Evolutionary conservation across 768 basidiomycete genomes (phyloP), one percentile per base, ranked within the genome.

Genomic region (Lepiota brunneoincarnata): DNA sequence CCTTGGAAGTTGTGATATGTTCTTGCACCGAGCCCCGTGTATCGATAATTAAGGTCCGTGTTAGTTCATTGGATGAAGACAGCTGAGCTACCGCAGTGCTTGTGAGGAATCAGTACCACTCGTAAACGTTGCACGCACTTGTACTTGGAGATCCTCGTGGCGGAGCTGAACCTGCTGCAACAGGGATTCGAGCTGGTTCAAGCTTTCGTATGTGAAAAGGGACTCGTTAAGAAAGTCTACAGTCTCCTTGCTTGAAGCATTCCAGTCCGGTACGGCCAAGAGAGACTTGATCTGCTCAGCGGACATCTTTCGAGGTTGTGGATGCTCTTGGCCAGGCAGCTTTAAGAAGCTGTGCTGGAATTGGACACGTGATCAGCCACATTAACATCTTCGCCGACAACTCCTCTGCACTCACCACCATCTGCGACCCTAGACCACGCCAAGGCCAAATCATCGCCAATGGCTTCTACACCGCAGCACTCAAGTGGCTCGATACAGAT

Each of bases 1-100:
- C 83, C 63, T 90, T 86, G 0, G 89, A 89, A 7, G 82, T 77
- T 48, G 77, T 73, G 34, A 90, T 71, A 31, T 86, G 75, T 20
- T 69, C 64, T 49, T 79, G 66, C 1, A 81, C 77, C 18, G 72
- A 65, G 10, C 67, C 58, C 37, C 79, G 79, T 3, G 86, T 80
- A 38, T 77, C 66, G 2, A 70, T 61, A 6, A 89, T 70, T 14
- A 86, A 63, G 1, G 43, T 81, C 74, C 18, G 87, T 63, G 24
- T 70, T 67, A 12, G 69, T 68, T 60, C 45, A 20, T 78, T 72
- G 10, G 88, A 90, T 37, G 72, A 64, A 41, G 71, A 64, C 59
- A 87, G 75, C 89, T 91, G 63, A 78, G 67, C 80, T 79, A 75
- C 59, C 76, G 71, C 62, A 60, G 49, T 68, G n/a, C 66, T 54